Base-by-base conservation (phyloP, 306 rosid species). In the Hippophae tibetana region DNA sequence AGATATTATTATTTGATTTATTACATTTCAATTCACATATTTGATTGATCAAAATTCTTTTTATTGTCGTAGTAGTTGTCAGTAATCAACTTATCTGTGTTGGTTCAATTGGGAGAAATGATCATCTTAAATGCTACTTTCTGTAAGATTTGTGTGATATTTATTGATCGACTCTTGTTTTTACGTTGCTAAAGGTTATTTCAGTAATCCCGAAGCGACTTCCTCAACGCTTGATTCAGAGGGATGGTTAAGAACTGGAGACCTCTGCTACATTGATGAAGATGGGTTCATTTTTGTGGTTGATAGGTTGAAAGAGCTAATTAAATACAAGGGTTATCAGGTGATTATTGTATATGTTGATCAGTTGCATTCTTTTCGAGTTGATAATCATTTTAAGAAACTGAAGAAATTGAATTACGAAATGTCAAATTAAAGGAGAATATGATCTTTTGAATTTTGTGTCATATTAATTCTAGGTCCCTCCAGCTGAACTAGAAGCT, bases 301-400 rank as follows among this genome's bases (percentile, higher is more conserved):
- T 1, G 90, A 81, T 47, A 77, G 90, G 65, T 60, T 83, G 51
- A 83, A 83, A 58, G 86, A 83, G 47, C 25, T 83, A 18, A 83
- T 83, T 78, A 80, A 83, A 77, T 79, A 79, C 69, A 80, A 83
- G 47, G 86, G 79, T 43, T 77, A 77, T 44, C 86, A 77, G 84
- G 89, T 78, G 14, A 12, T 12, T 49, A 49, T 11, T 48, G 64
- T 8, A 9, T 47, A 13, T 47, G 5, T 47, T 9, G 13, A 47
- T 47, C 10, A 7, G 3, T 47, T 47, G 13, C 13, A 47, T 3
- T 47, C 13, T 47, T 9, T 9, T 47, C 23, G 23, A 18, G 23
- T 18, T 18, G 23, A 18, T 18, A 18, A 18, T 18, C 23, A 18
- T 18, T 18, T 18, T 18, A 18, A 18, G 7, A 46, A 46, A 7